Conservation (phyloP, 1,284 basidiomycete genomes). For the Chalciporus piperatoides region DNA sequence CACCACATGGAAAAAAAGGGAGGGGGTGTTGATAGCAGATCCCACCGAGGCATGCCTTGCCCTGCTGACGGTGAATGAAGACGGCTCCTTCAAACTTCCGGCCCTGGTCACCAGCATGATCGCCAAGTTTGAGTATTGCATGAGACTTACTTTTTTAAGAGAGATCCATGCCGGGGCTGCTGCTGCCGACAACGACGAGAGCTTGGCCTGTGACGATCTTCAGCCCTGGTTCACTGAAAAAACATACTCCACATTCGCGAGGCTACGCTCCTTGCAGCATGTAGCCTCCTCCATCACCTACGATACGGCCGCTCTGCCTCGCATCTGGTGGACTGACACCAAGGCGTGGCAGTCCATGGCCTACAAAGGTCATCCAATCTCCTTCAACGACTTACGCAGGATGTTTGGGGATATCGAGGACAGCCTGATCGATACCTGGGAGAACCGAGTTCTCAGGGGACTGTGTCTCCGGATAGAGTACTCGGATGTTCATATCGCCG, state of each 20-base stretch:
- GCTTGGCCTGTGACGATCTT: neutral
- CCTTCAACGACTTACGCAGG: slow-evolving; percentile 2
- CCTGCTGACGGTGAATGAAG: slow-evolving; percentile 13
- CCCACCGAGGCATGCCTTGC: slow-evolving; percentile 24
- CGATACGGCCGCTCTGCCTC: slow-evolving; percentile 15
- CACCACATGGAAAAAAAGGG: too few relatives aligned
- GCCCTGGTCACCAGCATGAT: slow-evolving; percentile 19
- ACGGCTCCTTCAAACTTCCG: slow-evolving; percentile 20
- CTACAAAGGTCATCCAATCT: slow-evolving; percentile 21
- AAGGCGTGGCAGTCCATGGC: slow-evolving; percentile 11
- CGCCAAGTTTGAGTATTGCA: slow-evolving; percentile 21
- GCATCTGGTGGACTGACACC: slow-evolving; percentile 27
- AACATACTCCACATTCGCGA: slow-evolving; percentile 20
- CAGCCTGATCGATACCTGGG: slow-evolving; percentile 11
- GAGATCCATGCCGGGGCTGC: slow-evolving; percentile 10
- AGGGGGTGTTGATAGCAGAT: slow-evolving; percentile 13
- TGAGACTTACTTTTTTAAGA: slow-evolving; percentile 19
- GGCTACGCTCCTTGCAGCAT: slow-evolving; percentile 23
- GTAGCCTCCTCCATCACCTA: slow-evolving; percentile 20
- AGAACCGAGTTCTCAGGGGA: slow-evolving; percentile 18
- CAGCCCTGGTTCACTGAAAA: slow-evolving; percentile 23
- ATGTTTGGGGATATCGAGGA: slow-evolving; percentile 19
- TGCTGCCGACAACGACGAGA: too few relatives aligned
- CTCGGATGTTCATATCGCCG: rapidly evolving
- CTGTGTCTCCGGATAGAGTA: slow-evolving; percentile 14